Conservation (phyloP, 2,329 filamentous ascomycete species). For the Parasarocladium wereldwijsianum region DNA sequence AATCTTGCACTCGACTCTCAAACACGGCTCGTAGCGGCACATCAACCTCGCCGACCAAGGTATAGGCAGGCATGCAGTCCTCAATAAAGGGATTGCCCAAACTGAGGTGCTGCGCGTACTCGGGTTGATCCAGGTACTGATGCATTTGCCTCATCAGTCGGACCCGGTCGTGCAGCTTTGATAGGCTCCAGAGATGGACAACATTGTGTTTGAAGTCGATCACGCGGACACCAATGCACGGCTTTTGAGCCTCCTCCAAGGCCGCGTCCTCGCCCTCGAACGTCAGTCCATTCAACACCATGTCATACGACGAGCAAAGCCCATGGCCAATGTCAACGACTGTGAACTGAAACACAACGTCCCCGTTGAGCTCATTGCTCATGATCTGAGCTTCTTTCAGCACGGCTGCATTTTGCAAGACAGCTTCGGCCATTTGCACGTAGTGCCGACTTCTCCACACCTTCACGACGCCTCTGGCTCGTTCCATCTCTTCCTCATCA, state of each 20-base stretch:
- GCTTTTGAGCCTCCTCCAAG: constrained; percentile 70
- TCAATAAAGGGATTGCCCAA: constrained; percentile 90
- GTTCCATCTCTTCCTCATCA: constrained; percentile 55
- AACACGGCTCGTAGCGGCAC: constrained; percentile 89
- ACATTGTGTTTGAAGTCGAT: constrained; percentile 80
- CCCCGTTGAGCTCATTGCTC: constrained; percentile 91
- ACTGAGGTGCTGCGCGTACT: constrained; percentile 85
- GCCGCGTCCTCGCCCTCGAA: constrained; percentile 72
- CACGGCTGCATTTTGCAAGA: constrained; percentile 73
- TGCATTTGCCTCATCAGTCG: constrained; percentile 92
- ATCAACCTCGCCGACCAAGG: constrained; percentile 81
- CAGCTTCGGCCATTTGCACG: constrained; percentile 83
- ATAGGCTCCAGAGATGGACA: constrained; percentile 84
- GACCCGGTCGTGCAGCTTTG: constrained; percentile 79
- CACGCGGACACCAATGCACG: constrained; percentile 79
- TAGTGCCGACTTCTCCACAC: constrained; percentile 79
- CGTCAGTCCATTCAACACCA: constrained; percentile 82
- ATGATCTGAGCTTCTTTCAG: constrained; percentile 96
- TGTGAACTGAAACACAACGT: constrained; percentile 87
- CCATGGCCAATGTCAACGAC: constrained; percentile 80
- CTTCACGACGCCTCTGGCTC: constrained; percentile 50
- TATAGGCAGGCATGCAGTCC: constrained; percentile 80
- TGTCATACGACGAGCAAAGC: constrained; percentile 87
- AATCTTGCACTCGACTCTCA: constrained; percentile 87
- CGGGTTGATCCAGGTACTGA: constrained; percentile 88